Evolutionary conservation across 345 rosid genomes (phyloP).

Genomic region (Dipteronia dyeriana): DNA sequence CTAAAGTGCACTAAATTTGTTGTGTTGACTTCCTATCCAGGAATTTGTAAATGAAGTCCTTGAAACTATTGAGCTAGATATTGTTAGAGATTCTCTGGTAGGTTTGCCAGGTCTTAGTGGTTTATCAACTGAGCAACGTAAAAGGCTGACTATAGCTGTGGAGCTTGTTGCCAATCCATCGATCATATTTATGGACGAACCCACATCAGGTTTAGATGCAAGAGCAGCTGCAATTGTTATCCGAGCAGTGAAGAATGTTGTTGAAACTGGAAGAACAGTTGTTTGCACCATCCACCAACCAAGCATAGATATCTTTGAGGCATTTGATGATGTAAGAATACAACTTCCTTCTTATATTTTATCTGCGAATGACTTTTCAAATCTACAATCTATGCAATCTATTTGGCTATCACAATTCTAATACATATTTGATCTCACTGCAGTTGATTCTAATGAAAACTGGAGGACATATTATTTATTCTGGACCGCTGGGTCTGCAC

Average conservation of each 20-base stretch:
- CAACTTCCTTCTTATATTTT: neutral
- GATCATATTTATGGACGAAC: conserved; percentile 13
- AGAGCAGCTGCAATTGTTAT: conserved; percentile 13
- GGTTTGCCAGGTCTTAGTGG: neutral
- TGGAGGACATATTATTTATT: conserved; percentile 41
- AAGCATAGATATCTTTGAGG: conserved; percentile 12
- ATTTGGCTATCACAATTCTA: neutral
- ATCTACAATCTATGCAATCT: no score
- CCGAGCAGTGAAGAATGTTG: conserved; percentile 3
- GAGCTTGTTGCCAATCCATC: conserved; percentile 14
- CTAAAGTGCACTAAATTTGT: no score
- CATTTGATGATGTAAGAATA: conserved; percentile 7
- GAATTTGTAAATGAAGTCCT: conserved; percentile 10
- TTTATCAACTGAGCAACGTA: conserved; percentile 14
- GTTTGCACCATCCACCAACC: conserved; percentile 17
- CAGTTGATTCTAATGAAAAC: conserved; percentile 45
- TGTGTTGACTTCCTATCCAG: neutral
- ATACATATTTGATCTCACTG: conserved; percentile 7
- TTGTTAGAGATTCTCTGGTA: neutral
- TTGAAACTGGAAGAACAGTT: conserved; percentile 7
- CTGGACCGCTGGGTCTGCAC: conserved; percentile 40
- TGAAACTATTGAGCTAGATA: conserved; percentile 2
- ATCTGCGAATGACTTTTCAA: no score
- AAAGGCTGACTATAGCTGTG: conserved; percentile 5
- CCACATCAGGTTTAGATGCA: neutral